These are phyloP conservation scores for Myriangium duriaei DNA, from an alignment of 2,329 filamentous ascomycete species.

Conservation along the genomic window DNA sequence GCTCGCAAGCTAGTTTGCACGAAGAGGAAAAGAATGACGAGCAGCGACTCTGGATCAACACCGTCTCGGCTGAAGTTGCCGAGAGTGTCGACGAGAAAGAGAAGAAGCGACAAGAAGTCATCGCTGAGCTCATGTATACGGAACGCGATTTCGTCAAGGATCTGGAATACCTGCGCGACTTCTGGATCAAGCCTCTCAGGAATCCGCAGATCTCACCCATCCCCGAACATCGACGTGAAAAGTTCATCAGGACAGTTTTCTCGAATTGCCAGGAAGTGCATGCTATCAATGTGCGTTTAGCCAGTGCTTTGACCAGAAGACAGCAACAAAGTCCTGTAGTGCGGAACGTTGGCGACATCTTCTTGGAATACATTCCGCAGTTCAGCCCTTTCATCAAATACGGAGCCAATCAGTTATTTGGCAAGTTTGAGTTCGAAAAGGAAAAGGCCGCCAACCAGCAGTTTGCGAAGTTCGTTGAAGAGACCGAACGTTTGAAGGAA, in stretches of 20 bases:
- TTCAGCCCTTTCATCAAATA: slow-evolving; percentile 97
- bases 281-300: slow-evolving; percentile 77
- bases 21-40: slow-evolving; percentile 76
- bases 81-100: slow-evolving; percentile 81
- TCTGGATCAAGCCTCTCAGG: slow-evolving; percentile 90
- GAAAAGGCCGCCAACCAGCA: slow-evolving; percentile 76
- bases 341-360: slow-evolving; percentile 81
- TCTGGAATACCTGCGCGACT: slow-evolving; percentile 90
- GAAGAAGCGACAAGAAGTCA: slow-evolving; percentile 96
- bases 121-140: slow-evolving; percentile 97
- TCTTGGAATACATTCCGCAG: slow-evolving; percentile 78
- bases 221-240: slow-evolving; percentile 73
- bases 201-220: slow-evolving; percentile 71
- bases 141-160: slow-evolving; percentile 99
- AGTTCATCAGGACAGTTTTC: slow-evolving; percentile 88
- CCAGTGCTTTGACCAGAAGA: slow-evolving; percentile 72
- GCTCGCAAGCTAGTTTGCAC: slow-evolving; percentile 60
- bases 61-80: slow-evolving; percentile 86
- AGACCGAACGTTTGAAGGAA: slow-evolving; percentile 90
- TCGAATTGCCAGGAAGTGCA: slow-evolving; percentile 94
- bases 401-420: slow-evolving; percentile 88
- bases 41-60: slow-evolving; percentile 99
- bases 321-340: slow-evolving; percentile 89
- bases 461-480: slow-evolving; percentile 87
- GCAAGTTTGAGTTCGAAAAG: slow-evolving; percentile 96